phyloP scores from a whole-genome alignment of 1,284 basidiomycete species.

The Trichosporon sp. region DNA sequence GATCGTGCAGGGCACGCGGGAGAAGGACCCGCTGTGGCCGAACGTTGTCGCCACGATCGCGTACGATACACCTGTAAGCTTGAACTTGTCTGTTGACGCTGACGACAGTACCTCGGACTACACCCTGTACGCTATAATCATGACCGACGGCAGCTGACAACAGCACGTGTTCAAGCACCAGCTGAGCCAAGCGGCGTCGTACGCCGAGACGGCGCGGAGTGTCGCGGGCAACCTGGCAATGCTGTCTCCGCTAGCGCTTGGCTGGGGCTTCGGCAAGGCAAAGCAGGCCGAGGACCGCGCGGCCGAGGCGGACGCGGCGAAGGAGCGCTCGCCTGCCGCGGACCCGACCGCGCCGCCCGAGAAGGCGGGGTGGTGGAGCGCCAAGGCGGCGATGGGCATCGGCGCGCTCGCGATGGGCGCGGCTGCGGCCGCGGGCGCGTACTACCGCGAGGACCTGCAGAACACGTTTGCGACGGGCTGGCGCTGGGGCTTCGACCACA shows the following conservation, averaged over 20 bases:
- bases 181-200: constrained; percentile 69
- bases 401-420: constrained; percentile 70
- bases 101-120: constrained; percentile 69
- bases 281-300: constrained; percentile 11
- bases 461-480: constrained; percentile 59
- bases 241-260: constrained; percentile 55
- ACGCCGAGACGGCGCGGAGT: constrained; percentile 62
- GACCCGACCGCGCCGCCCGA: neutral
- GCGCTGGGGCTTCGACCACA: constrained; percentile 77
- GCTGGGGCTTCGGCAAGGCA: constrained; percentile 42
- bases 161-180: constrained; percentile 60
- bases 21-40: constrained; percentile 45
- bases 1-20: constrained; percentile 54
- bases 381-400: constrained; percentile 34
- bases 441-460: constrained; percentile 59
- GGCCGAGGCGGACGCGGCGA: neutral
- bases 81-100: neutral
- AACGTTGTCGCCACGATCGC: constrained; percentile 50
- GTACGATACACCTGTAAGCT: constrained; percentile 77
- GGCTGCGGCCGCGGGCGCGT: constrained; percentile 77
- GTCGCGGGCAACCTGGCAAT: constrained; percentile 55
- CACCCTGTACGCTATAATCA: constrained; percentile 57
- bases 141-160: neutral
- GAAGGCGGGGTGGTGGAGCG: constrained; percentile 16
- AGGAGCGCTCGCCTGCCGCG: neutral